Percentiles rank a stretch among this genome's conserved stretches.
Conservation (phyloP, 1,284 basidiomycete genomes). For the Austroboletus novae-zelandiae region DNA sequence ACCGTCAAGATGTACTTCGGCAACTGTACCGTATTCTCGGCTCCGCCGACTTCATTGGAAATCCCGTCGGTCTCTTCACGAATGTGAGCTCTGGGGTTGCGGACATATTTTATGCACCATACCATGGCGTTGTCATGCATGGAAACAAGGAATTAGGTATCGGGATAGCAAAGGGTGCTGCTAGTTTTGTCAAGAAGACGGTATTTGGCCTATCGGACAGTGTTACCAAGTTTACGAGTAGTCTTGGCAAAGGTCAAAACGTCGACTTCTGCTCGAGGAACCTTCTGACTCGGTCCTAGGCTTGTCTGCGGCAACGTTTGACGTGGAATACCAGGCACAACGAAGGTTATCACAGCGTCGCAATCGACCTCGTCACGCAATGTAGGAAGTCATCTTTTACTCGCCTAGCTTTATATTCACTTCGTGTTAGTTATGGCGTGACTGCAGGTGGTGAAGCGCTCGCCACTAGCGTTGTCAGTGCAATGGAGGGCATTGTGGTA, state of each 20-base stretch:
- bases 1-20: slow-evolving; percentile 89
- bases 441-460: slow-evolving; percentile 93
- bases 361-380: slow-evolving; percentile 94
- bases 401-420: slow-evolving; percentile 8
- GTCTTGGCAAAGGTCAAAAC: slow-evolving; percentile 85
- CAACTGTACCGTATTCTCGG: slow-evolving; percentile 97
- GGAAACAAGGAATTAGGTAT: slow-evolving; percentile 95
- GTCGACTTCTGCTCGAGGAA: not conserved
- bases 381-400: slow-evolving; percentile 50
- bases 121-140: slow-evolving; percentile 96
- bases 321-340: slow-evolving; percentile 91
- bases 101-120: slow-evolving; percentile 99
- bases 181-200: slow-evolving; percentile 98
- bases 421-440: slow-evolving; percentile 76
- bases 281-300: slow-evolving; percentile 45
- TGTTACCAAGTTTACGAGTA: slow-evolving; percentile 96
- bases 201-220: slow-evolving; percentile 96
- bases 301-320: slow-evolving; percentile 93
- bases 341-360: slow-evolving; percentile 86
- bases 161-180: slow-evolving; percentile 97
- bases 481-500: slow-evolving; percentile 94
- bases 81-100: slow-evolving; percentile 99
- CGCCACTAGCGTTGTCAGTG: slow-evolving; percentile 92
- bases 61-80: slow-evolving; percentile 95
- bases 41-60: slow-evolving; percentile 92